Percentiles rank a stretch among this genome's conserved stretches.
phyloP scores from a whole-genome alignment of 495 filamentous ascomycete genomes.

The Recurvomyces mirabilis region DNA sequence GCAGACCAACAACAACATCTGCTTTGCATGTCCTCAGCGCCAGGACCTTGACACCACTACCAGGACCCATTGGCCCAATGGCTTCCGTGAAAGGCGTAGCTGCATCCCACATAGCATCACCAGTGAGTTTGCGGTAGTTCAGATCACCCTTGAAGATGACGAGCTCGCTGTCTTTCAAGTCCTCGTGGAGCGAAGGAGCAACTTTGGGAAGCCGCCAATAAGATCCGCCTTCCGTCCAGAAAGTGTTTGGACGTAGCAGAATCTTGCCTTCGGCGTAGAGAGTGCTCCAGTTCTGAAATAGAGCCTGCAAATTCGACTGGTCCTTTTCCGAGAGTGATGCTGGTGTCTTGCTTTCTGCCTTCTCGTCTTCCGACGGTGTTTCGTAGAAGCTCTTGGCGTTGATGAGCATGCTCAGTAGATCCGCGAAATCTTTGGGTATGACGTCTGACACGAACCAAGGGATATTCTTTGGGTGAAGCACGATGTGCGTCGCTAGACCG shows the following conservation, averaged over 20 bases:
- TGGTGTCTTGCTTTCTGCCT: slow-evolving; percentile 42
- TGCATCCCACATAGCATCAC: slow-evolving; percentile 82
- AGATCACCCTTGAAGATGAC: slow-evolving; percentile 95
- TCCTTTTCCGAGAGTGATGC: slow-evolving; percentile 55
- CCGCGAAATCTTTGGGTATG: slow-evolving; percentile 67
- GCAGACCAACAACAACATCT: slow-evolving; percentile 86
- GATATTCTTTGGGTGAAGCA: slow-evolving; percentile 87
- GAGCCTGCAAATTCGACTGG: slow-evolving; percentile 51
- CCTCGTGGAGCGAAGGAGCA: slow-evolving; percentile 56
- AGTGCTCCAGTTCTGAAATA: slow-evolving; percentile 70
- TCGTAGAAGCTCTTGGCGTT: slow-evolving; percentile 66
- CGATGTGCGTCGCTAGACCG: slow-evolving; percentile 70
- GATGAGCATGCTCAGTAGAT: slow-evolving; percentile 65
- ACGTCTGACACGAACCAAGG: slow-evolving; percentile 99
- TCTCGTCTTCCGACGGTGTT: slow-evolving; percentile 52
- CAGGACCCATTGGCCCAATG: slow-evolving; percentile 73
- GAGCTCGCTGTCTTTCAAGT: slow-evolving; percentile 75
- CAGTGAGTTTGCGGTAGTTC: slow-evolving; percentile 86
- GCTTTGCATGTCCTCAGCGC: slow-evolving; percentile 91
- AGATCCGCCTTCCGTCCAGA: slow-evolving; percentile 78
- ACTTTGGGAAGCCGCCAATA: slow-evolving; percentile 74
- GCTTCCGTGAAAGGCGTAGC: slow-evolving; percentile 77
- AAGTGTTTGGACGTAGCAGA: slow-evolving; percentile 63
- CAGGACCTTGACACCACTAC: slow-evolving; percentile 68
- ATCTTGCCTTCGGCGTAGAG: slow-evolving; percentile 75